These are phyloP conservation scores for Platanthera zijinensis DNA, from an alignment of 106 monocot species.

Conservation along the genomic window DNA sequence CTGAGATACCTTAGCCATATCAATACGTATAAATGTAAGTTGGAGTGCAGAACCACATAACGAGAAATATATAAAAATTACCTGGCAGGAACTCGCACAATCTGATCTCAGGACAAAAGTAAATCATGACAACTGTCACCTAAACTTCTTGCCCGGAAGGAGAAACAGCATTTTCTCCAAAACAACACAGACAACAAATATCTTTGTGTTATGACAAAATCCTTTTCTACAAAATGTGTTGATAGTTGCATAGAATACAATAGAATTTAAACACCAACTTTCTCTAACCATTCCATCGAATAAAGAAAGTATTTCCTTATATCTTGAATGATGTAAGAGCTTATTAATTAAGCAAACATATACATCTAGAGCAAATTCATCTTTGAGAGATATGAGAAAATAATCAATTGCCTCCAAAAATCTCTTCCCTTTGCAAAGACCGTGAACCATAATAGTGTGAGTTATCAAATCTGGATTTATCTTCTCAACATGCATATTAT, in stretches of 20 bases:
- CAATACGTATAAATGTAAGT: not conserved
- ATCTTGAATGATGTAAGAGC: conserved; percentile 18
- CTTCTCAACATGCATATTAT: conserved; percentile 27
- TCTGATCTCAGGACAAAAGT: not conserved
- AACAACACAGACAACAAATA: conserved; percentile 24
- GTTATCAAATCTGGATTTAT: conserved; percentile 40
- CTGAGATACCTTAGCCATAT: not conserved
- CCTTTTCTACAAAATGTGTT: conserved; percentile 33
- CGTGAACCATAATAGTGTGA: conserved; percentile 35
- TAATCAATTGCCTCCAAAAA: conserved; percentile 27
- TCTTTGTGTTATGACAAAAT: conserved; percentile 31
- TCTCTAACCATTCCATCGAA: conserved; percentile 17
- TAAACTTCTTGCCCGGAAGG: not conserved
- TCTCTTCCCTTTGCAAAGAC: conserved; percentile 30
- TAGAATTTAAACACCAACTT: conserved; percentile 15
- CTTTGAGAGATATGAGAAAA: conserved; percentile 25
- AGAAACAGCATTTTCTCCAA: conserved; percentile 43
- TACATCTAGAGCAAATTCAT: conserved; percentile 14
- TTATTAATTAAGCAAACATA: conserved; percentile 11
- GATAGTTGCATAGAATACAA: conserved; percentile 24
- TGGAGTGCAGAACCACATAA: conserved; percentile 4
- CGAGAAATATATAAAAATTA: not conserved
- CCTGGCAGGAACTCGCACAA: not conserved
- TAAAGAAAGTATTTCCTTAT: conserved; percentile 19
- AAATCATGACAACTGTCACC: conserved; percentile 1